phyloP scores from a whole-genome alignment of 1,139 yeast species.

The Pichia sp. region DNA sequence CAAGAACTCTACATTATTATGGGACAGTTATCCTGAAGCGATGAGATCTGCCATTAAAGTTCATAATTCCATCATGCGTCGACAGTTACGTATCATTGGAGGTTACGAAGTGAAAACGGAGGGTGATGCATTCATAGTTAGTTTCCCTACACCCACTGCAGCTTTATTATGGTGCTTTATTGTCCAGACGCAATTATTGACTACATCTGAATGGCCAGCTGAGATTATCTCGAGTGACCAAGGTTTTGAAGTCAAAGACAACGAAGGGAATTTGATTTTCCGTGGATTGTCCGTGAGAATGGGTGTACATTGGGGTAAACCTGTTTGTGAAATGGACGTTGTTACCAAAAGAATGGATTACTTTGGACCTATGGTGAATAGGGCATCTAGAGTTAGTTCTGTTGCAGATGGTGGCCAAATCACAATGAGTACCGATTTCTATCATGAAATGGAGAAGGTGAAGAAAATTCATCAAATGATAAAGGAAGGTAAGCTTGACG shows the following conservation, averaged over 20 bases:
- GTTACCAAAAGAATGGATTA: slow-evolving; percentile 97
- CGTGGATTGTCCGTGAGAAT: slow-evolving; percentile 91
- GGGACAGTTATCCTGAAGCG: slow-evolving; percentile 92
- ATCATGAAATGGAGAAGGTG: slow-evolving; percentile 60
- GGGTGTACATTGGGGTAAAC: slow-evolving; percentile 99
- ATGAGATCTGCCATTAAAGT: slow-evolving; percentile 96
- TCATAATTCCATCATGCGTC: slow-evolving; percentile 90
- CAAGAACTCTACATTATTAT: slow-evolving; percentile 82
- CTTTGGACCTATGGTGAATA: slow-evolving; percentile 96
- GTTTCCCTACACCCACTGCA: slow-evolving; percentile 87
- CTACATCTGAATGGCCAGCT: slow-evolving; percentile 89
- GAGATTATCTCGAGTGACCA: slow-evolving; percentile 82
- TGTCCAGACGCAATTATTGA: slow-evolving; percentile 75
- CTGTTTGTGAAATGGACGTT: slow-evolving; percentile 92
- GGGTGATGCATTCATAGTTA: slow-evolving; percentile 99
- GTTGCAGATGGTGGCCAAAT: slow-evolving; percentile 99
- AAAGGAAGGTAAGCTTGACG: slow-evolving; percentile 30
- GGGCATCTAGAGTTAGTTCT: slow-evolving; percentile 89
- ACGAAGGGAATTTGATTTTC: slow-evolving; percentile 54
- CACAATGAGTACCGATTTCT: slow-evolving; percentile 74
- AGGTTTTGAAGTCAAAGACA: slow-evolving; percentile 78
- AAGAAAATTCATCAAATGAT: slow-evolving; percentile 46
- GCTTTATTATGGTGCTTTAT: slow-evolving; percentile 93
- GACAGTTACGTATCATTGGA: slow-evolving; percentile 86
- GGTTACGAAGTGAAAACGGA: slow-evolving; percentile 98